Conservation (phyloP, 2,329 filamentous ascomycete species). For the Aspergillus melleus region DNA sequence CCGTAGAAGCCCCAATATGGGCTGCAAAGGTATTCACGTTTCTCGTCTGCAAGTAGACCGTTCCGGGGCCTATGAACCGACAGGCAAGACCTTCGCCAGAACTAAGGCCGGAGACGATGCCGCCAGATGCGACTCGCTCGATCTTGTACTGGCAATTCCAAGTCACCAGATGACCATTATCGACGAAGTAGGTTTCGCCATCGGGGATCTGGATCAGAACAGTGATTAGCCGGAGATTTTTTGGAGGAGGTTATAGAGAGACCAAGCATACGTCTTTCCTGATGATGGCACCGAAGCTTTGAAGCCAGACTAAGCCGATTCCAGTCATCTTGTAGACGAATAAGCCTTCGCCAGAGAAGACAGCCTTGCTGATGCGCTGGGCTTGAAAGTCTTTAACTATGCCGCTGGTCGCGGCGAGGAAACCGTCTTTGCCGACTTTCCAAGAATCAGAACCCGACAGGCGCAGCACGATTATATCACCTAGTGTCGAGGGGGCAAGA, state of each 20-base stretch:
- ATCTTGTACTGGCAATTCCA: conserved; percentile 97
- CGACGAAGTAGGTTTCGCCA: conserved; percentile 85
- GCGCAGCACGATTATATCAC: conserved; percentile 80
- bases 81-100: conserved; percentile 88
- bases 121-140: conserved; percentile 85
- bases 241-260: background rate
- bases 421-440: conserved; percentile 84
- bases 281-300: conserved; percentile 92
- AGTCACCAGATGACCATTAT: conserved; percentile 90
- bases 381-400: conserved; percentile 83
- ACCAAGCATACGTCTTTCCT: conserved; percentile 75
- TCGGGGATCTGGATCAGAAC: conserved; percentile 39
- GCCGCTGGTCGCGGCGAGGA: conserved; percentile 82
- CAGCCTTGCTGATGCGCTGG: conserved; percentile 82
- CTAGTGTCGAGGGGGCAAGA: conserved; percentile 74
- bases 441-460: conserved; percentile 68
- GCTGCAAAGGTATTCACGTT: conserved; percentile 67
- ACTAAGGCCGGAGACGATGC: conserved; percentile 82
- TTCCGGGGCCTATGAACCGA: conserved; percentile 88
- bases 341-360: conserved; percentile 90
- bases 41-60: conserved; percentile 87
- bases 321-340: conserved; percentile 88
- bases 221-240: background rate
- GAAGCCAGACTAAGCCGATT: conserved; percentile 80
- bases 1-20: conserved; percentile 51